phyloP scores from a whole-genome alignment of 2,329 filamentous ascomycete species.

The Alternaria postmessia region DNA sequence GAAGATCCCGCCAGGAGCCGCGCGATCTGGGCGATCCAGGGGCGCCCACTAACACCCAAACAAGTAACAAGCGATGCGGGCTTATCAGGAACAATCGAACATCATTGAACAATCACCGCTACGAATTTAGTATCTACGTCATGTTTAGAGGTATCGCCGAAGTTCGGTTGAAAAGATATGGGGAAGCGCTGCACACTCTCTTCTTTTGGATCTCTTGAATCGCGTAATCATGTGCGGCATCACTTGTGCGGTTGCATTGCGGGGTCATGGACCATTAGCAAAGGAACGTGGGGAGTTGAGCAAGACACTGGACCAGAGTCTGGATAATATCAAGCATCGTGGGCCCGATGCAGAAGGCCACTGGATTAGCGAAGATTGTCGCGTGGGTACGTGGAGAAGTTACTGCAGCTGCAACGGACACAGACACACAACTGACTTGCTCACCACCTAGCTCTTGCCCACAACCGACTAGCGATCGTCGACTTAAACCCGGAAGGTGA shows the following conservation, averaged over 20 bases:
- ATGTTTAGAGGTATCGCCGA: not conserved
- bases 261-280: constrained; percentile 18
- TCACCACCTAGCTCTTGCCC: constrained; percentile 29
- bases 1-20: constrained; percentile 2
- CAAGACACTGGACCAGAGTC: constrained; percentile 20
- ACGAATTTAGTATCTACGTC: constrained; percentile 5
- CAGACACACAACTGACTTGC: constrained; percentile 18
- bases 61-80: constrained; percentile 12
- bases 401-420: not conserved
- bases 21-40: constrained; percentile 7
- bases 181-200: not conserved
- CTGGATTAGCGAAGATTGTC: constrained; percentile 56
- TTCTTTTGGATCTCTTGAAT: not conserved
- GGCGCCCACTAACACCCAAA: constrained; percentile 10
- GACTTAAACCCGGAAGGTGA: constrained; percentile 32
- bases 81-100: constrained; percentile 10
- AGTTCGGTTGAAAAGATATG: constrained; percentile 1
- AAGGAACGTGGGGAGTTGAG: constrained; percentile 11
- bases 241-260: constrained; percentile 24
- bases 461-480: constrained; percentile 38
- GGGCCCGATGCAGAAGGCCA: constrained; percentile 57
- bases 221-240: constrained; percentile 23
- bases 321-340: constrained; percentile 51
- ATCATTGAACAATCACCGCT: constrained; percentile 3
- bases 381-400: constrained; percentile 48